These are phyloP conservation scores for Serendipita sp. DNA, from an alignment of 1,284 basidiomycete species.

Conservation along the genomic window DNA sequence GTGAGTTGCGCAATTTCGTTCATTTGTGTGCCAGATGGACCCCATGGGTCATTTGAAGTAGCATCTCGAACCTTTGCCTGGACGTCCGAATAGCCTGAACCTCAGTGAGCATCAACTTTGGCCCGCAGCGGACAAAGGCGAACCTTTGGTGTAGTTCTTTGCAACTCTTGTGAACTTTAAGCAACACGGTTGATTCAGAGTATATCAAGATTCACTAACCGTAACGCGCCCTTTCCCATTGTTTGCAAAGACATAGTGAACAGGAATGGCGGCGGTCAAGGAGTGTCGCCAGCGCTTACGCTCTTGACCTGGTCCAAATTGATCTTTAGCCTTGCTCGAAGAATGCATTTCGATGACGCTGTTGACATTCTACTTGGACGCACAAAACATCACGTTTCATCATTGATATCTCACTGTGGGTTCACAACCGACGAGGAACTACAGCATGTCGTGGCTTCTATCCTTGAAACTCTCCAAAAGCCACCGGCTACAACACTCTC, in stretches of 20 bases:
- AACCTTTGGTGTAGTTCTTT: slow-evolving; percentile 83
- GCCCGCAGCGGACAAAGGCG: background rate
- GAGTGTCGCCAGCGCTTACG: background rate
- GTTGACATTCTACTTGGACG: too few species aligned
- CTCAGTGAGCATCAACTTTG: background rate
- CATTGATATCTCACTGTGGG: too few species aligned
- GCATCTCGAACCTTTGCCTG: slow-evolving; percentile 95
- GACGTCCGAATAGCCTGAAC: slow-evolving; percentile 67
- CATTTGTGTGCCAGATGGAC: slow-evolving; percentile 96
- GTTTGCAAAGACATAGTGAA: slow-evolving; percentile 16
- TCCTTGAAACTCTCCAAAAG: too few species aligned
- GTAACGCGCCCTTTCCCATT: slow-evolving; percentile 13
- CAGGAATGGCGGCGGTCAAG: background rate
- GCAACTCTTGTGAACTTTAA: slow-evolving; percentile 74
- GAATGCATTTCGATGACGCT: too few species aligned
- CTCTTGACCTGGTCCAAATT: too few species aligned
- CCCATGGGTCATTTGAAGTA: slow-evolving; percentile 99
- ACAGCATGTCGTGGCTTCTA: too few species aligned
- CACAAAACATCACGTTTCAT: too few species aligned
- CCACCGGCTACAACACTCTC: too few species aligned
- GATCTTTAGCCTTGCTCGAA: too few species aligned
- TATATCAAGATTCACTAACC: background rate
- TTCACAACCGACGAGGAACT: too few species aligned
- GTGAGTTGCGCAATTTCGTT: slow-evolving; percentile 97
- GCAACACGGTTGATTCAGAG: slow-evolving; percentile 26